Percentiles rank a stretch among this genome's conserved stretches.
These are phyloP conservation scores for Pyrenopolyporus hunteri DNA, from an alignment of 495 filamentous ascomycete genomes.

Conservation along the genomic window DNA sequence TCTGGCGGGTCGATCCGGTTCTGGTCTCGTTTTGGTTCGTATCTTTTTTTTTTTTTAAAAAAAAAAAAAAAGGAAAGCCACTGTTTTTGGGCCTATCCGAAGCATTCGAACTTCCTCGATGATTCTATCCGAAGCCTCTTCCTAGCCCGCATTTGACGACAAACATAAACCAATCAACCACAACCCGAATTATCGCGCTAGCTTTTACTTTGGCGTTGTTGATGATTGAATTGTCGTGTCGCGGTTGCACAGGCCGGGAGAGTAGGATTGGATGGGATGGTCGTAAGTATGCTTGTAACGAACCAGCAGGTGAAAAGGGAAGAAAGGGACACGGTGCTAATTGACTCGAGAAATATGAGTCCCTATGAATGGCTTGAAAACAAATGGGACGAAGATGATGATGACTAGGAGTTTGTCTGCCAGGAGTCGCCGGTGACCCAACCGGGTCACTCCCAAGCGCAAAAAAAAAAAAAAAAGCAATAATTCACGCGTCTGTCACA, in stretches of 20 bases:
- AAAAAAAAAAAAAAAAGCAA: conserved; percentile 25
- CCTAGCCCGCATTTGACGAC: not conserved
- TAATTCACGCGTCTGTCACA: conserved; percentile 18
- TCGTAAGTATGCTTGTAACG: not conserved
- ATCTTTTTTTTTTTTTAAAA: conserved; percentile 1
- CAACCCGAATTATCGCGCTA: not conserved
- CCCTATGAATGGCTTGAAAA: no score
- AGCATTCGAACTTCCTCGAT: conserved; percentile 16
- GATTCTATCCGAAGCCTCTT: conserved; percentile 11
- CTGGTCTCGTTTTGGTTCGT: conserved; percentile 6
- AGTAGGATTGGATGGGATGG: not conserved
- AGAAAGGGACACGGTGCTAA: not conserved
- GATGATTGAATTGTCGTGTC: not conserved
- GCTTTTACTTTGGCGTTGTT: conserved; percentile 6
- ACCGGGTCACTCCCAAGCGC: conserved; percentile 19
- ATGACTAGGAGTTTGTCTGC: not conserved
- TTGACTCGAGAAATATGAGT: no score
- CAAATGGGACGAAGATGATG: conserved; percentile 15
- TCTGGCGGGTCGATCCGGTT: conserved; percentile 25
- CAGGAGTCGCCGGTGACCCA: conserved; percentile 20
- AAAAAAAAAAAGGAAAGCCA: no score
- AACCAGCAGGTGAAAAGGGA: conserved; percentile 1
- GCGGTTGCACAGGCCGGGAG: not conserved
- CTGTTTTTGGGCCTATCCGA: not conserved
- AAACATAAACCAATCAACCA: not conserved